Evolutionary conservation across 2,329 filamentous ascomycete genomes (phyloP).

Genomic region (Diaporthe australafricana): DNA sequence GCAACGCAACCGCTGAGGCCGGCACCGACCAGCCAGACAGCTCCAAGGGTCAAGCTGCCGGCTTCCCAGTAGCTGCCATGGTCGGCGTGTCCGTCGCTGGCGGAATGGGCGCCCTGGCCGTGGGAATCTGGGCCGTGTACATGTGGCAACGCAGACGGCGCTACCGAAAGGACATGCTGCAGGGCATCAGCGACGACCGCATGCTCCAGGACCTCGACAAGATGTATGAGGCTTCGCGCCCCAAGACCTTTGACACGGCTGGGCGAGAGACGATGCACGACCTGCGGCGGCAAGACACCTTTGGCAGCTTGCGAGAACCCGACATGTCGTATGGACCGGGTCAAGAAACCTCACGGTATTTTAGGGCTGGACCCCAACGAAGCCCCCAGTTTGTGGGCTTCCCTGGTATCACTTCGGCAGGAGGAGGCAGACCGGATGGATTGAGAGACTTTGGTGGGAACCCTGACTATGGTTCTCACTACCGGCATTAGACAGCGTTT

Average conservation of each 20-base stretch:
- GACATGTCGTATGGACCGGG: conserved; percentile 22
- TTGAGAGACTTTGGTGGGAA: conserved; percentile 2
- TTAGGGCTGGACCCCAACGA: conserved; percentile 28
- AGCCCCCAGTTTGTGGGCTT: conserved; percentile 17
- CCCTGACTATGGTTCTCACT: neutral
- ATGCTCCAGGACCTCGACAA: conserved; percentile 24
- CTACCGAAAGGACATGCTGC: conserved; percentile 20
- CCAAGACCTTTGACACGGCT: conserved; percentile 22
- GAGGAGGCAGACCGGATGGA: neutral
- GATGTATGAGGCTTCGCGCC: conserved; percentile 14
- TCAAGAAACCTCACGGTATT: conserved; percentile 19
- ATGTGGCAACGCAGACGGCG: conserved; percentile 24
- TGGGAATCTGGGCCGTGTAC: conserved; percentile 17
- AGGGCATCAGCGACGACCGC: conserved; percentile 27
- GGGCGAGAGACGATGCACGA: conserved; percentile 6
- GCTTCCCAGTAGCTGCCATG: conserved; percentile 24
- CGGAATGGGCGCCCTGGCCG: conserved; percentile 15
- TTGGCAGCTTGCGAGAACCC: neutral
- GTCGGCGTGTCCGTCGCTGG: conserved; percentile 19
- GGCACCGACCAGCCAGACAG: neutral
- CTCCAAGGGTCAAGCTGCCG: neutral
- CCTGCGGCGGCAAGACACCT: neutral
- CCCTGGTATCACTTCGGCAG: neutral
- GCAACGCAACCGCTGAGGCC: neutral
- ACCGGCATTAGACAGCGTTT: neutral